These are phyloP conservation scores for Stagonosporopsis cucurbitacearum DNA, from an alignment of 2,329 filamentous ascomycete species.

Conservation along the genomic window DNA sequence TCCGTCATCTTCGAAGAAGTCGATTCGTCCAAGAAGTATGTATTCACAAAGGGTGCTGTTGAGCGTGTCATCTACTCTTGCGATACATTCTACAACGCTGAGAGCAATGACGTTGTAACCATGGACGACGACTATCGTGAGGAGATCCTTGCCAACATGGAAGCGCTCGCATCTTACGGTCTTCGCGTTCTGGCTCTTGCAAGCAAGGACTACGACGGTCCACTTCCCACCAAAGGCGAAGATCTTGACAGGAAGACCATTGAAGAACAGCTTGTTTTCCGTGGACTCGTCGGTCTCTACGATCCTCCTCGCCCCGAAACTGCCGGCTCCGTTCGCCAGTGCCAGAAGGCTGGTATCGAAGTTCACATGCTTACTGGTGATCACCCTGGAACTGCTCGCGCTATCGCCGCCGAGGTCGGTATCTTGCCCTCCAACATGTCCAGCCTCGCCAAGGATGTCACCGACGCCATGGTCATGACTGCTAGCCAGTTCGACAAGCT, in stretches of 20 bases:
- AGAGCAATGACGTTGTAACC: conserved; percentile 47
- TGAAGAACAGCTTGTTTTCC: conserved; percentile 72
- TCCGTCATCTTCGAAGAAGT: conserved; percentile 65
- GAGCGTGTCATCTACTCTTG: conserved; percentile 61
- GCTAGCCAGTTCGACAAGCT: conserved; percentile 53
- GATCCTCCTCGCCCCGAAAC: conserved; percentile 84
- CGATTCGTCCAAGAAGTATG: conserved; percentile 49
- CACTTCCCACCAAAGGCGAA: conserved; percentile 51
- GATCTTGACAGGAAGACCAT: conserved; percentile 64
- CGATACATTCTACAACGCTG: conserved; percentile 63
- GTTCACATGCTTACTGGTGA: conserved; percentile 58
- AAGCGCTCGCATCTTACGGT: conserved; percentile 68
- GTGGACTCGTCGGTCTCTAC: conserved; percentile 82
- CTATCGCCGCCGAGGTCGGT: conserved; percentile 55
- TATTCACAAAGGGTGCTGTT: conserved; percentile 71
- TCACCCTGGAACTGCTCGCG: conserved; percentile 53
- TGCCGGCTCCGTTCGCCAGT: conserved; percentile 56
- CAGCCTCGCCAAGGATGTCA: conserved; percentile 40
- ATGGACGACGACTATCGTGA: conserved; percentile 61
- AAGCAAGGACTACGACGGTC: conserved; percentile 52
- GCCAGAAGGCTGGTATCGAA: conserved; percentile 46
- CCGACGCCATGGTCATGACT: conserved; percentile 41
- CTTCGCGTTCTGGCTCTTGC: conserved; percentile 73
- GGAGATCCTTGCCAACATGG: conserved; percentile 70
- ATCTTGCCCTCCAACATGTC: conserved; percentile 52